phyloP scores from a whole-genome alignment of 768 basidiomycete species.

The Xerocomus brunneocitrinus region DNA sequence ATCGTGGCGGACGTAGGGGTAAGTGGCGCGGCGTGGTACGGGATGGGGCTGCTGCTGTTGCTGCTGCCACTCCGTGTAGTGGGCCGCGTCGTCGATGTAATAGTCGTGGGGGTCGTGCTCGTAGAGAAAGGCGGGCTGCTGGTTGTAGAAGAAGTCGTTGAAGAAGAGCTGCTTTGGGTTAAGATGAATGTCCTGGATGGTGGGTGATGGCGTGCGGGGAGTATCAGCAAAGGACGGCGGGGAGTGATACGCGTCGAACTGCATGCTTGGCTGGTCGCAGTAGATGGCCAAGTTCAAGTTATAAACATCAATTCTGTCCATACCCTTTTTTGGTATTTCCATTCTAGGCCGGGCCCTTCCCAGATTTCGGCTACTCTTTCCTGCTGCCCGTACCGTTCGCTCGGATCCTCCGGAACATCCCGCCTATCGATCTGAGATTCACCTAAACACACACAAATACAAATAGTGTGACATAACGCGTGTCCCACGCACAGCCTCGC shows the following conservation, averaged over 20 bases:
- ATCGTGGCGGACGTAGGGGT: slow-evolving; percentile 74
- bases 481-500: slow-evolving; percentile 32
- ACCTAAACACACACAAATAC: slow-evolving; percentile 9
- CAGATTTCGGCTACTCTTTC: slow-evolving; percentile 38
- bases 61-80: slow-evolving; percentile 33
- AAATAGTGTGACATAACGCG: slow-evolving; percentile 29
- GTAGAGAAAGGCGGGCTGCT: slow-evolving; percentile 56
- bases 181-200: slow-evolving; percentile 32
- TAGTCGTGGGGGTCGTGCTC: slow-evolving; percentile 49
- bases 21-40: slow-evolving; percentile 61
- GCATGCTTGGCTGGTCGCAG: slow-evolving; percentile 29
- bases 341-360: slow-evolving; percentile 19
- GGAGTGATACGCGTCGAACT: slow-evolving; percentile 58
- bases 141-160: slow-evolving; percentile 45
- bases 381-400: slow-evolving; percentile 31
- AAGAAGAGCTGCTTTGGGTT: slow-evolving; percentile 45
- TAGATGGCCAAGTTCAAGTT: slow-evolving; percentile 15
- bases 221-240: slow-evolving; percentile 54
- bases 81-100: slow-evolving; percentile 34
- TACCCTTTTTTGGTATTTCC: slow-evolving; percentile 23
- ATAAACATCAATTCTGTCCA: slow-evolving; percentile 33
- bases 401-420: slow-evolving; percentile 32
- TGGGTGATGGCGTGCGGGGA: slow-evolving; percentile 71
- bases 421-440: slow-evolving; percentile 31
- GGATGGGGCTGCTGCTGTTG: slow-evolving; percentile 37